These are phyloP conservation scores for Sphagnum magellanicum DNA, from an alignment of 228 moss, liverwort and hornwort genomes.

Conservation along the genomic window DNA sequence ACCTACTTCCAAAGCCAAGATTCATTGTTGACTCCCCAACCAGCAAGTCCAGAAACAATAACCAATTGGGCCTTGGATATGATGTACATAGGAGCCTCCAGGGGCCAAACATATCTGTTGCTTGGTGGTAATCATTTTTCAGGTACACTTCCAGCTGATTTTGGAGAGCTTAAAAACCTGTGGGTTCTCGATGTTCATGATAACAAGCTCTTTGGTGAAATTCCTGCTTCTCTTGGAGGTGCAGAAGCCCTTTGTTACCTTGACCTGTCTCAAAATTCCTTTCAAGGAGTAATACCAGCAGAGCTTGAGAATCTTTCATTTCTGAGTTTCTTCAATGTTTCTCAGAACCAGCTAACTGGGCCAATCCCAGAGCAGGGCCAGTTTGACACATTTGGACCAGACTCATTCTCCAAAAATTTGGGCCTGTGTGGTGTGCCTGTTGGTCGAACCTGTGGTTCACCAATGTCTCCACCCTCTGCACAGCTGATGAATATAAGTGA, in stretches of 20 bases:
- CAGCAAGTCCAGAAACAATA: neutral
- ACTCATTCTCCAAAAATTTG: slow-evolving; percentile 14
- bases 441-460: neutral
- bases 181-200: slow-evolving; percentile 7
- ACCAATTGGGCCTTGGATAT: slow-evolving; percentile 4
- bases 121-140: slow-evolving; percentile 4
- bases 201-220: slow-evolving; percentile 13
- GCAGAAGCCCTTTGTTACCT: slow-evolving; percentile 12
- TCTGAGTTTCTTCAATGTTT: slow-evolving; percentile 16
- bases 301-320: slow-evolving; percentile 9
- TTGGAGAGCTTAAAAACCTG: slow-evolving; percentile 9
- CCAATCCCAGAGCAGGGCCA: slow-evolving; percentile 13
- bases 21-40: too few relatives aligned
- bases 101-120: slow-evolving; percentile 8
- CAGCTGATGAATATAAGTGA: neutral
- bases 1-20: neutral
- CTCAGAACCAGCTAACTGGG: slow-evolving; percentile 22
- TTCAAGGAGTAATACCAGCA: slow-evolving; percentile 23
- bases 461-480: neutral
- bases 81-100: slow-evolving; percentile 5
- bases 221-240: slow-evolving; percentile 6
- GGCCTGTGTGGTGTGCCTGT: slow-evolving; percentile 24
- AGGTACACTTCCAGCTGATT: slow-evolving; percentile 8
- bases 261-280: slow-evolving; percentile 20
- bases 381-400: slow-evolving; percentile 7